Percentiles rank a stretch among this genome's conserved stretches.
Conservation (phyloP, 1,139 yeast species). For the Zygosaccharomyces pseudobailii region DNA sequence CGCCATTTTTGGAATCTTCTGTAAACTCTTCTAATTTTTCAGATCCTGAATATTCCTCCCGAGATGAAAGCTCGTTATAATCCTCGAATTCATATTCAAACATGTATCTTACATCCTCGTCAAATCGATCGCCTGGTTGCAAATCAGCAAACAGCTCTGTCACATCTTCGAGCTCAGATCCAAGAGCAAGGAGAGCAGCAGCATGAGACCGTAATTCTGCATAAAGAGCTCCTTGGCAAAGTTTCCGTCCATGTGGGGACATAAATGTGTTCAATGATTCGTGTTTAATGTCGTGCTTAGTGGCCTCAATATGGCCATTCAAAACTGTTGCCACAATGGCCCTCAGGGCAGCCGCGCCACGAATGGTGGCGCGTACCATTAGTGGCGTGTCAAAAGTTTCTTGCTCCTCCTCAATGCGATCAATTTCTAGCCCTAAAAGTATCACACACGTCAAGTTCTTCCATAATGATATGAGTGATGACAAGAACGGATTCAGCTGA, state of each 20-base stretch:
- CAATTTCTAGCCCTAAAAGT: conserved; percentile 56
- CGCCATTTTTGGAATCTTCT: conserved; percentile 16
- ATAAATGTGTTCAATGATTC: conserved; percentile 52
- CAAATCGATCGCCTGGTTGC: conserved; percentile 63
- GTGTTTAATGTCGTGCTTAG: conserved; percentile 50
- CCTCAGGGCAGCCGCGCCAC: conserved; percentile 62
- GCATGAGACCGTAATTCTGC: conserved; percentile 51
- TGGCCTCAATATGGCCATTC: conserved; percentile 40
- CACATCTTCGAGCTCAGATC: conserved; percentile 43
- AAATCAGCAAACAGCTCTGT: conserved; percentile 52
- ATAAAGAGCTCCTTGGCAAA: conserved; percentile 52
- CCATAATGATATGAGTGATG: conserved; percentile 55
- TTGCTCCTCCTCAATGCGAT: conserved; percentile 50
- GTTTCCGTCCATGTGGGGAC: conserved; percentile 57
- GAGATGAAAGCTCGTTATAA: conserved; percentile 30
- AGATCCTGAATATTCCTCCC: conserved; percentile 26
- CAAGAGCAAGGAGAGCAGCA: conserved; percentile 44
- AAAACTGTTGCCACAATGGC: conserved; percentile 56
- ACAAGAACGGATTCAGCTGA: conserved; percentile 54
- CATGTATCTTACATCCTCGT: conserved; percentile 68
- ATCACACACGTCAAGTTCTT: conserved; percentile 57
- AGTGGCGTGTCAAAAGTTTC: conserved; percentile 44
- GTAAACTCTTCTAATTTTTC: conserved; percentile 14
- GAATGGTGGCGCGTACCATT: conserved; percentile 47
- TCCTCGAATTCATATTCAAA: conserved; percentile 55